These are phyloP conservation scores for Sporothrix phasma DNA, from an alignment of 2,329 filamentous ascomycete genomes.

Conservation along the genomic window DNA sequence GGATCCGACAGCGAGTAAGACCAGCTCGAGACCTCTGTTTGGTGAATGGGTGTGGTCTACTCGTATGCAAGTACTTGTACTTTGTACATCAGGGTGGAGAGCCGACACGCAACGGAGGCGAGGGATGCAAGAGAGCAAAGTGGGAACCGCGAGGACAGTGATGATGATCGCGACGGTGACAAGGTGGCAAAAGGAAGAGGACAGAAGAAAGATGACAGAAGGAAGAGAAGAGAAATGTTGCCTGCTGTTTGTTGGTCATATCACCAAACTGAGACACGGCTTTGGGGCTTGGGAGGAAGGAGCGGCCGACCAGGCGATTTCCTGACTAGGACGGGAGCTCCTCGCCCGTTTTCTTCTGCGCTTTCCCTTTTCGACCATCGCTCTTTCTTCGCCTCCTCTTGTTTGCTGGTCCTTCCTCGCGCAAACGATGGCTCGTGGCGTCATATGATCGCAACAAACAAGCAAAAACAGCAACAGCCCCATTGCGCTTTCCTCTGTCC, in stretches of 20 bases:
- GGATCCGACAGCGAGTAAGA: constrained; percentile 5
- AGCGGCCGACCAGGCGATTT: constrained; percentile 8
- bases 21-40: background rate
- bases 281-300: background rate
- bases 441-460: background rate
- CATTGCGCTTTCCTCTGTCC: background rate
- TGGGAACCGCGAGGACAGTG: background rate
- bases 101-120: background rate
- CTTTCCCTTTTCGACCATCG: background rate
- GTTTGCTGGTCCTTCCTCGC: background rate
- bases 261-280: constrained; percentile 10
- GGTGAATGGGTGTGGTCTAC: background rate
- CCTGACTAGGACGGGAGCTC: constrained; percentile 3
- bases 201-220: background rate
- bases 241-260: constrained; percentile 3
- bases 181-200: background rate
- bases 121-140: background rate
- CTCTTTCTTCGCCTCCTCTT: background rate
- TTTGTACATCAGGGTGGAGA: background rate
- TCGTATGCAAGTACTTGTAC: too few relatives aligned
- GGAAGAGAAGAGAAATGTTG: background rate
- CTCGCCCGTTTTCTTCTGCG: background rate
- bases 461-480: background rate
- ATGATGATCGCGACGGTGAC: background rate
- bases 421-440: too few relatives aligned